Base-by-base conservation (phyloP, 2,329 filamentous ascomycete genomes). In the Curvularia spicifera region DNA sequence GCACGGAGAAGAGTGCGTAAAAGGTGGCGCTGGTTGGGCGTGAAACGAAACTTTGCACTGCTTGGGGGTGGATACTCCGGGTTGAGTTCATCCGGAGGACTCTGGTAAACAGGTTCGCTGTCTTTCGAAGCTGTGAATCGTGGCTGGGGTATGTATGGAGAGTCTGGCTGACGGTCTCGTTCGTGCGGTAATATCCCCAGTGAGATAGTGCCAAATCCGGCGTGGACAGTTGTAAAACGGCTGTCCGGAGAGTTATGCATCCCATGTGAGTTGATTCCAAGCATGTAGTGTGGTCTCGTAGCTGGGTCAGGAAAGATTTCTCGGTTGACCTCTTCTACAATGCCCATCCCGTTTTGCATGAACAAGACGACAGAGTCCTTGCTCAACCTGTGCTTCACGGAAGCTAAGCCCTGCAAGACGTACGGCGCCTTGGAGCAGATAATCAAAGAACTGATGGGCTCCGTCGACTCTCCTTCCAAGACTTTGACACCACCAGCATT, bases 321-420 rank as follows among this genome's bases (percentile, higher is more conserved):
- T 33, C 83, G 77, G 67, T 91, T 92, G 40, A 97, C 83, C 48
- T 88, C 84, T 48, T 98, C 93, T n/a, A 92, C 82, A 1, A 92
- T 80, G 0, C 95, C 94, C 76, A 98, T 85, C 0, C 93, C 92
- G 61, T 94, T 91, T 56, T 92, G 89, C 55, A 96, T 76, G 54
- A 96, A 84, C 58, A 90, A 87, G 7, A 97, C 84, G 0, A 91
- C 90, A 1, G 89, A 91, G 28, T 86, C 79, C 2, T 84, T 80
- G 43, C 85, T 82, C n/a, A 96, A 78, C 9, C 91, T 85, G 61
- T 87, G 83, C 2, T 88, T 83, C 51, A 96, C 85, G 1, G 84
- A 77, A 6, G 84, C 80, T 13, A 97, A 76, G 40, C 90, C 89
- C 1, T 83, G 78, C n/a, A 91, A 75, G 0, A 91, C 90, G 37